Evolutionary conservation across 768 basidiomycete species (phyloP), one percentile per base, ranked within the genome.

Genomic region (Naematelia encephala): DNA sequence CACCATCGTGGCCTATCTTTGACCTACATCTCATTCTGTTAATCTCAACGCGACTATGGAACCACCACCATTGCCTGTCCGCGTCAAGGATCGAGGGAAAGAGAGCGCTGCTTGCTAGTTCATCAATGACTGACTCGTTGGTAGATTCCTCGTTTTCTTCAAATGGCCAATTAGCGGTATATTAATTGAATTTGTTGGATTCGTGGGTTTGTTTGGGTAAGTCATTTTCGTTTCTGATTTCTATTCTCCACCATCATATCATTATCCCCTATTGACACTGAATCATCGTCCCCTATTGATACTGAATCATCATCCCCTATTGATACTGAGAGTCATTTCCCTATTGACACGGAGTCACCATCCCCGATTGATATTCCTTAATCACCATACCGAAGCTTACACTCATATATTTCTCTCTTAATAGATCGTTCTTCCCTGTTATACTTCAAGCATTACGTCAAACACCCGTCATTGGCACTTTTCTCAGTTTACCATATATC

Each of bases 401-500:
- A n/a, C n/a, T n/a, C n/a, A n/a, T n/a, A n/a, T n/a, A n/a, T n/a
- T n/a, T 23, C 3, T 47, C 22, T 5, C 25, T 26, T 45, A 28
- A 47, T 79, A 98, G 94, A 46, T 94, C 97, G 79, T 99, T 99
- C 82, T 98, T 98, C 84, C 96, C 96, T 4, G 96, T 98, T 60
- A 87, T 99, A 56, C 81, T 99, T 51, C 92, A 91, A n/a, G 97
- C 98, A 82, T 79, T 98, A 63, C 84, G 93, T 56, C 94, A 97
- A 79, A 76, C 98, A 47, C 94, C 96, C 3, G 86, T 96, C 64
- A 83, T 99, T 57, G 94, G 96, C 25, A 90, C 86, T 0, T 77
- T 89, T 62, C 78, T 99, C 49, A 87, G 88, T 3, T 73, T 98
- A 63, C 93, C 96, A 0, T 93, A 89, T 74, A 86, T 98, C 69